Evolutionary conservation across 169 alveolate species (phyloP).

Genomic region (Plasmodium fragile): DNA sequence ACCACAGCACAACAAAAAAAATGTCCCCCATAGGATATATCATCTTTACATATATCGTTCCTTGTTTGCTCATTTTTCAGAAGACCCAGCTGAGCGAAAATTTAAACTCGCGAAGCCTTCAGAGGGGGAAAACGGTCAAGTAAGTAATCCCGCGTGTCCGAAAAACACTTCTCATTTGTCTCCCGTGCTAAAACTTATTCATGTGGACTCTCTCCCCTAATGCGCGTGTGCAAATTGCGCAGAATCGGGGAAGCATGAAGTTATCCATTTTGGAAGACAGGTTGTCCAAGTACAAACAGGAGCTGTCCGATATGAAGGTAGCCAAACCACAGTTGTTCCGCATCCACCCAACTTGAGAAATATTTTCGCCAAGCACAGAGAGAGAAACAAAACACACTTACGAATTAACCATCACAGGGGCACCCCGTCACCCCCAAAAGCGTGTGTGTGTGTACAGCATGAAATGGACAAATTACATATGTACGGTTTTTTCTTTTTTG

Average conservation of each 20-base stretch:
- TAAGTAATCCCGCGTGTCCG: background rate
- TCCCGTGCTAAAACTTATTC: background rate
- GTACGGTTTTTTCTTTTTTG: background rate
- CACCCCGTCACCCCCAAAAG: background rate
- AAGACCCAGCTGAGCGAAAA: background rate
- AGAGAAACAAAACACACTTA: background rate
- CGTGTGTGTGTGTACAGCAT: background rate
- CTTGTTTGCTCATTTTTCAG: background rate
- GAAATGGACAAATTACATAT: background rate
- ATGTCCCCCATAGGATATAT: background rate
- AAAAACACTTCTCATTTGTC: background rate
- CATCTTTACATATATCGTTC: background rate
- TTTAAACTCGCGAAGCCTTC: background rate
- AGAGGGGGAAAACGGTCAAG: background rate
- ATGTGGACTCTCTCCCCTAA: background rate
- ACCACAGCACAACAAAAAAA: background rate
- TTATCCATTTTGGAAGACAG: constrained; percentile 28
- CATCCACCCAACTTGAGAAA: background rate
- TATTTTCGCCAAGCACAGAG: background rate
- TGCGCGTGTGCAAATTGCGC: background rate
- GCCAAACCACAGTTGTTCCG: background rate
- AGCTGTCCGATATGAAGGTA: constrained; percentile 23
- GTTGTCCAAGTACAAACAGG: constrained; percentile 7
- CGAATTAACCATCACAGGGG: background rate
- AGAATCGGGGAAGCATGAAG: constrained; percentile 10